Percentiles rank a stretch among this genome's conserved stretches.
phyloP scores from a whole-genome alignment of 352 stramenopile genomes.

The Globisporangium yorkense region DNA sequence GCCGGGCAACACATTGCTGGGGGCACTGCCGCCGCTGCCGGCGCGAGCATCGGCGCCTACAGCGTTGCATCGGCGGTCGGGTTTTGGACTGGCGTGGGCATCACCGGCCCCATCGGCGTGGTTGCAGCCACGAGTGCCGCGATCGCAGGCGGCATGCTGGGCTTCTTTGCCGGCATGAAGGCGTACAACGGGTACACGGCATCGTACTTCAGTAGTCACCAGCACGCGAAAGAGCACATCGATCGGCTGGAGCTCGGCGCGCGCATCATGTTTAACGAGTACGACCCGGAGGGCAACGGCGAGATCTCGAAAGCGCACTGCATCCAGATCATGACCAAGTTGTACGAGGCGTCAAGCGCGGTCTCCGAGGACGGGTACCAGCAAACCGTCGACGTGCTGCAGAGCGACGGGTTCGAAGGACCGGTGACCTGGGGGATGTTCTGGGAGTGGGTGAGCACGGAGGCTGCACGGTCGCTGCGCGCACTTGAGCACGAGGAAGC shows the following conservation, averaged over 20 bases:
- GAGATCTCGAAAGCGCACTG: conserved; percentile 69
- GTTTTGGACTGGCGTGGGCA: conserved; percentile 77
- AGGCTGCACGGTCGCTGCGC: conserved; percentile 60
- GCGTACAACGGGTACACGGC: conserved; percentile 67
- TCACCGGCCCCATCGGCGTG: conserved; percentile 71
- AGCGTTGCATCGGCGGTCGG: conserved; percentile 59
- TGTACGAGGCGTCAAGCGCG: conserved; percentile 65
- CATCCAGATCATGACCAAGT: conserved; percentile 66
- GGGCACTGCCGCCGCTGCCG: conserved; percentile 65
- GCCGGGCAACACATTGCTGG: conserved; percentile 76
- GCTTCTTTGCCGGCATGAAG: conserved; percentile 79
- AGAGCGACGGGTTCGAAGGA: conserved; percentile 54
- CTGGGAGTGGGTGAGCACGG: conserved; percentile 83
- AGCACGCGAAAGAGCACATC: conserved; percentile 80
- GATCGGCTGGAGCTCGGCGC: conserved; percentile 77
- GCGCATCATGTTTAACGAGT: conserved; percentile 81
- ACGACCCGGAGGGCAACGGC: conserved; percentile 51
- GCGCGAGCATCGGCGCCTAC: conserved; percentile 71
- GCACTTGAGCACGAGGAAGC: conserved; percentile 58
- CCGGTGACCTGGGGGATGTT: conserved; percentile 82
- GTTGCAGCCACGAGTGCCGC: conserved; percentile 73
- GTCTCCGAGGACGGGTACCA: conserved; percentile 65
- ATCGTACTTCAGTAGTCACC: conserved; percentile 70
- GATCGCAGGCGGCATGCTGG: conserved; percentile 74
- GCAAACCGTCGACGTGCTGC: conserved; percentile 44